Evolutionary conservation across 148 eudicot genomes (phyloP), one percentile per base, ranked within the genome.

Genomic region (Dianthus caryophyllus): DNA sequence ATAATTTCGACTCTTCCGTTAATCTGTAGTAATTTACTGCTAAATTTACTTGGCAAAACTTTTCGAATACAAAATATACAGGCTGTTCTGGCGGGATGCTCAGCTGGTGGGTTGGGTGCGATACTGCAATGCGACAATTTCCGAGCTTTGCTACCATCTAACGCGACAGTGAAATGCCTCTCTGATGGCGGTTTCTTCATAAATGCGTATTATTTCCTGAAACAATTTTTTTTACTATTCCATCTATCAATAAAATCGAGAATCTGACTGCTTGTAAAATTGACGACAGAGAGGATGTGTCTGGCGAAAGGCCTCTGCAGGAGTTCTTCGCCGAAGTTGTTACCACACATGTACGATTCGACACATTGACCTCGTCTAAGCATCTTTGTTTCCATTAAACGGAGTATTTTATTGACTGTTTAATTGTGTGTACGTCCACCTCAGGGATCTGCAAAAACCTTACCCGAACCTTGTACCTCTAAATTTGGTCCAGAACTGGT

Each of bases 161-260:
- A 72, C 47, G 73, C 96, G 59, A 88, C 77, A 75, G 99, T 95
- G 27, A 95, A 95, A 65, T 95, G 99, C 71, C 68, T 95, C 16
- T 73, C 99, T 8, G 99, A 95, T 79, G 99, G 96, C 33, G 97
- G 99, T 21, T 95, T 74, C 72, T 95, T 95, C 68, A 84, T 90
- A 57, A 80, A 95, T 22, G 74, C 71, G 99, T 95, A 91, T 46
- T 84, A 25, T 47, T 61, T 0, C 2, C 43, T 1, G 1, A n/a
- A 38, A 24, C 6, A 0, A 21, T 33, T 21, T 2, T 14, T 36
- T 63, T 63, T 26, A 2, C 18, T 25, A 46, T 0, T 21, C 26
- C 66, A 13, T 25, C 13, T 25, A 41, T 24, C 10, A 5, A 13
- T 43, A 14, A 44, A 1, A 21, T 63, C 21, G 2, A 27, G 9